A percentile compares a stretch with the other conserved stretches of the same genome.
These are phyloP conservation scores for Tylopilus sp. DNA, from an alignment of 768 basidiomycete species.

Conservation along the genomic window DNA sequence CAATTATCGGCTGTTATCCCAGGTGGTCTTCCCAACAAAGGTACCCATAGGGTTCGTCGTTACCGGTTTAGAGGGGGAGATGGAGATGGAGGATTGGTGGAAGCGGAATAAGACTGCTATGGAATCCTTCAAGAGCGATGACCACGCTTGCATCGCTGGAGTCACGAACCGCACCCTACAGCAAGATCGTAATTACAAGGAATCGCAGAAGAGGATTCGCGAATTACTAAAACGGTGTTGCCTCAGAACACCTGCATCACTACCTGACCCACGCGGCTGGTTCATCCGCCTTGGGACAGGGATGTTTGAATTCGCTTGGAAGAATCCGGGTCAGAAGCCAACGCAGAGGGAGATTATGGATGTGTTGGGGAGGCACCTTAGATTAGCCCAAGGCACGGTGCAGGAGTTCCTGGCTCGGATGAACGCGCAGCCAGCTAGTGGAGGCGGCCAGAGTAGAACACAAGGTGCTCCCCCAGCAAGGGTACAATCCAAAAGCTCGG, in stretches of 20 bases:
- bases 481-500: no score
- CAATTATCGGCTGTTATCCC: constrained; percentile 36
- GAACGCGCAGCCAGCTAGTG: no score
- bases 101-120: constrained; percentile 10
- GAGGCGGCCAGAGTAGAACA: no score
- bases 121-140: constrained; percentile 6
- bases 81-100: background rate
- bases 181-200: constrained; percentile 3
- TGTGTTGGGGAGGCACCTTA: background rate
- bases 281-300: background rate
- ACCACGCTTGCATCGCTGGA: constrained; percentile 22
- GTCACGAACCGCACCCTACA: background rate
- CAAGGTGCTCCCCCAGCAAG: no score
- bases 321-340: background rate
- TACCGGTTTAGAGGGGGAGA: constrained; percentile 22
- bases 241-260: background rate
- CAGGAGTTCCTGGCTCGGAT: background rate
- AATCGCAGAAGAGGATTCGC: constrained; percentile 14
- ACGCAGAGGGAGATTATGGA: background rate
- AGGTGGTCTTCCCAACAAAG: constrained; percentile 32
- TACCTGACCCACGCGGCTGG: background rate
- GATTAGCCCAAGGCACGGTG: background rate
- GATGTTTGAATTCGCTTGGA: background rate
- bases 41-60: constrained; percentile 37
- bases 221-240: constrained; percentile 1